Evolutionary conservation across 495 filamentous ascomycete genomes (phyloP), one percentile per base, ranked within the genome.

Genomic region (Sphaerosporella brunnea): DNA sequence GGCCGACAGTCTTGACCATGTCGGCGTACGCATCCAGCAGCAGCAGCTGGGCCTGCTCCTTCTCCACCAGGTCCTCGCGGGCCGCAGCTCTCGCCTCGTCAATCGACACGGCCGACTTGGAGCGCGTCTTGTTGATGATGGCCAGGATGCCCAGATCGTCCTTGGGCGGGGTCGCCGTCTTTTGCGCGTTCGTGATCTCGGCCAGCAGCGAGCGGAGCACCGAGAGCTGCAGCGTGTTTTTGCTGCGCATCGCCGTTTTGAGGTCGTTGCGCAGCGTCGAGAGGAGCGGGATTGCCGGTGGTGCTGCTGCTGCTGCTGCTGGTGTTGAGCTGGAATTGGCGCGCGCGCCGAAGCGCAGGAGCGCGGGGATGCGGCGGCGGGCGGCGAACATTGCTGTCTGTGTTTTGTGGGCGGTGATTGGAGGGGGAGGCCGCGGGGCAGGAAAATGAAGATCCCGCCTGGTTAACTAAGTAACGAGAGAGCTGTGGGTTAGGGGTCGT

Each of bases 191-290:
- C 51, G 69, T 66, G 5, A 65, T 65, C 16, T 68, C 65, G 15
- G 70, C 53, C 25, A 78, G 63, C 46, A 77, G 54, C n/a, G 40
- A 40, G 47, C 73, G 71, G 38, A 77, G 63, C 11, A 74, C 74
- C 38, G 64, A 54, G 16, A 77, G 67, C 16, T 71, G 53, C 18
- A 65, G 21, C 65, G 62, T 37, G 69, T 62, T 72, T 60, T 77
- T 78, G 36, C 62, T 64, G 34, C 68, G 67, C 74, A 78, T 75
- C 38, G 74, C 72, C 28, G 65, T 59, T 60, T 78, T 78, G 45
- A 78, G 62, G 50, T 78, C 74, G 37, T 60, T 62, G 44, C 73
- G 43, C 4, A 46, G 43, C 25, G 25, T 46, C 15, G 28, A 5
- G 13, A 35, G 64, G 62, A 26, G 56, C 36, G 32, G 52, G 55